phyloP scores from a whole-genome alignment of 257 asterid genomes.

The Handroanthus guayacan region DNA sequence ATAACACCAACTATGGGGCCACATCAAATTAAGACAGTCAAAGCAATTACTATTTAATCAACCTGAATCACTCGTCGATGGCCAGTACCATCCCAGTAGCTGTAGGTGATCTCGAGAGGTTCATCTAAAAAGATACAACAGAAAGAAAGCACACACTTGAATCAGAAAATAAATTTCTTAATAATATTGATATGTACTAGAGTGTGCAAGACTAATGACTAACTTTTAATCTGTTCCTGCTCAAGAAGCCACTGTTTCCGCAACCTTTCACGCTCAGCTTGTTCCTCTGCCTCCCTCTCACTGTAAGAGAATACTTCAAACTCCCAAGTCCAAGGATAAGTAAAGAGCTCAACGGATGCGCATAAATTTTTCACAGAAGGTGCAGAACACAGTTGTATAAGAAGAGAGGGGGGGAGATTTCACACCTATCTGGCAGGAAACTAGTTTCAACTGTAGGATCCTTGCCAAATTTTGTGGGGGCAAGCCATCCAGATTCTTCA shows the following conservation, averaged over 20 bases:
- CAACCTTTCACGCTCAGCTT: conserved; percentile 97
- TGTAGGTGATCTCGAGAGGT: conserved; percentile 94
- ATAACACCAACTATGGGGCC: background rate
- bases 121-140: conserved; percentile 61
- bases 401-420: conserved; percentile 37
- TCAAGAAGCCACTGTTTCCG: conserved; percentile 90
- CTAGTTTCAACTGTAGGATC: conserved; percentile 99
- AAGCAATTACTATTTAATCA: background rate
- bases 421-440: conserved; percentile 97
- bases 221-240: conserved; percentile 90
- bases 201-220: conserved; percentile 30
- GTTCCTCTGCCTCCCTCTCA: conserved; percentile 99
- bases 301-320: conserved; percentile 93
- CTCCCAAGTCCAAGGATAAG: conserved; percentile 70
- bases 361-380: background rate
- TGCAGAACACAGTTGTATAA: conserved; percentile 2
- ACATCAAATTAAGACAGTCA: background rate
- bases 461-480: conserved; percentile 70
- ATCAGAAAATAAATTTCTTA: conserved; percentile 31
- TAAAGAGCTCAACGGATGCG: conserved; percentile 37
- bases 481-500: conserved; percentile 54
- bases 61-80: conserved; percentile 94
- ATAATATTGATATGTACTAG: conserved; percentile 23
- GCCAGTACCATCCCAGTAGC: conserved; percentile 99
- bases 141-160: conserved; percentile 30